These are phyloP conservation scores for Anacardium occidentale DNA, from an alignment of 345 rosid genomes.

Conservation along the genomic window DNA sequence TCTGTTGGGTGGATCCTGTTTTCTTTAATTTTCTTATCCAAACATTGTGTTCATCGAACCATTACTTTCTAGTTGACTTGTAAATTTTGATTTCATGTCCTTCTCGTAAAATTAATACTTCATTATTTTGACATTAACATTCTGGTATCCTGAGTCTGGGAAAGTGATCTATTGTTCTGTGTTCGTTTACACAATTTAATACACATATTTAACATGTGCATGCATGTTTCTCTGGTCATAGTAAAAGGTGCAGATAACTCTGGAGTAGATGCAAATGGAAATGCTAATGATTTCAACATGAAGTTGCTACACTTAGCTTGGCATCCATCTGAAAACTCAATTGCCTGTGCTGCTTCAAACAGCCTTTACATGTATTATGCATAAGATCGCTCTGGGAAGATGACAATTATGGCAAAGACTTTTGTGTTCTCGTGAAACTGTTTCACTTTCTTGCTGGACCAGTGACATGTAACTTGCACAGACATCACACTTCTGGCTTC, in stretches of 20 bases:
- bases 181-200: not conserved
- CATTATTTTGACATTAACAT: not conserved
- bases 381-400: conserved; percentile 26
- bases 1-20: not conserved
- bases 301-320: conserved; percentile 61
- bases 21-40: not conserved
- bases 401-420: conserved; percentile 7
- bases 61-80: not conserved
- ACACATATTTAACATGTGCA: not conserved
- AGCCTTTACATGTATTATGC: conserved; percentile 70
- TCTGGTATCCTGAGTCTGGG: not conserved
- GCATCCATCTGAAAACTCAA: conserved; percentile 55
- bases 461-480: conserved; percentile 12
- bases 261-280: conserved; percentile 51
- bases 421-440: conserved; percentile 11
- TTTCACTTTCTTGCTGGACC: conserved; percentile 17
- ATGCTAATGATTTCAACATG: conserved; percentile 48
- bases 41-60: not conserved
- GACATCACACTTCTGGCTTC: conserved; percentile 4
- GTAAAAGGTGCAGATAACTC: conserved; percentile 39
- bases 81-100: not conserved
- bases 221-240: not conserved
- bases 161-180: not conserved
- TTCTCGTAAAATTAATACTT: not conserved
- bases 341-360: conserved; percentile 59